A percentile compares a stretch with the other conserved stretches of the same genome.
Conservation (phyloP, 2,329 filamentous ascomycete genomes). For the Ascochyta lentis region DNA sequence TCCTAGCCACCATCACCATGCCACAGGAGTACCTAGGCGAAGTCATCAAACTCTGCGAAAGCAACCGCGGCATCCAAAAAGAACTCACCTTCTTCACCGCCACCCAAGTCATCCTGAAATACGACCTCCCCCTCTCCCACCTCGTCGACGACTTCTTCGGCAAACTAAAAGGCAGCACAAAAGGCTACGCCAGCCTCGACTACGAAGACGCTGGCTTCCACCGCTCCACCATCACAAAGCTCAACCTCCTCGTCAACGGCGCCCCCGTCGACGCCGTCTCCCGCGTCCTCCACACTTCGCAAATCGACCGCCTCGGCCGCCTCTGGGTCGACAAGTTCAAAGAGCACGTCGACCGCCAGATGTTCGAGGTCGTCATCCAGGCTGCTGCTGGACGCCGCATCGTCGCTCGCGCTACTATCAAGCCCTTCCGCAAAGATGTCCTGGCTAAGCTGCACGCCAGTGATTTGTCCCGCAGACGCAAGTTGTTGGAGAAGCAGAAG, state of each 20-base stretch:
- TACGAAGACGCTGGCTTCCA: conserved; percentile 96
- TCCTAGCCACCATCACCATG: conserved; percentile 83
- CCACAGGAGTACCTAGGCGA: conserved; percentile 94
- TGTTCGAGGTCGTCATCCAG: conserved; percentile 97
- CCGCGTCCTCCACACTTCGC: conserved; percentile 83
- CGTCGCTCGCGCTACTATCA: conserved; percentile 90
- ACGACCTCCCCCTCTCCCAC: conserved; percentile 85
- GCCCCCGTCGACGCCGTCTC: conserved; percentile 91
- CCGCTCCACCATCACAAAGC: conserved; percentile 79
- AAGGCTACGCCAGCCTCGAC: conserved; percentile 94
- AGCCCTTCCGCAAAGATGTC: conserved; percentile 96
- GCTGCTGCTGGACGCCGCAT: conserved; percentile 83
- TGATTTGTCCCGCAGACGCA: conserved; percentile 81
- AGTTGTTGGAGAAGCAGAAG: conserved; percentile 96
- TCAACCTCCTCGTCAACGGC: conserved; percentile 94
- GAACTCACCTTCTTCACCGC: conserved; percentile 90
- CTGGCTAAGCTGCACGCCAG: conserved; percentile 90
- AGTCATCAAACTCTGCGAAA: conserved; percentile 93
- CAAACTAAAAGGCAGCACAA: conserved; percentile 90
- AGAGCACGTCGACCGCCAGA: conserved; percentile 92
- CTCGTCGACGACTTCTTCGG: conserved; percentile 97
- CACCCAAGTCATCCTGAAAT: conserved; percentile 93
- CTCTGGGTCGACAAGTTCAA: conserved; percentile 97
- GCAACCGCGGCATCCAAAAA: conserved; percentile 84
- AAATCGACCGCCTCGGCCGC: conserved; percentile 80